Percentiles rank a stretch among this genome's conserved stretches.
phyloP scores from a whole-genome alignment of 306 rosid species.

The Carpinus viminea region DNA sequence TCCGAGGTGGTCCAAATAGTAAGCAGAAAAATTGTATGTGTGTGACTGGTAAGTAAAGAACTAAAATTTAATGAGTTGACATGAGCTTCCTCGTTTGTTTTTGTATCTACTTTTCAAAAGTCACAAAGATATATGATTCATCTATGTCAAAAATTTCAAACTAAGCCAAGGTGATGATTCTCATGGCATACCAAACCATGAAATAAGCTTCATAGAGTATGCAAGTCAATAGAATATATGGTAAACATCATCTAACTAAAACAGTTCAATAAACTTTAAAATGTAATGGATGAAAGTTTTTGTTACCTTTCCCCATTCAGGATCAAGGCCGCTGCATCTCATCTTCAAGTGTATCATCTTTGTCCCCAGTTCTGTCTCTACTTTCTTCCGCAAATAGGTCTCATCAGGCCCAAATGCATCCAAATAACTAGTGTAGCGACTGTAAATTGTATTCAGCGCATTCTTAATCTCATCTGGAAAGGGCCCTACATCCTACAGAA shows the following conservation, averaged over 20 bases:
- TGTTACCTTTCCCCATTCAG: constrained; percentile 95
- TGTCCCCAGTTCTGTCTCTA: constrained; percentile 85
- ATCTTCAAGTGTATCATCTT: constrained; percentile 87
- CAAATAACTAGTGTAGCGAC: constrained; percentile 77
- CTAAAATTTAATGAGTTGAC: constrained; percentile 5
- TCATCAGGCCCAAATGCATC: constrained; percentile 85
- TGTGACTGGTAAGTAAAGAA: neutral
- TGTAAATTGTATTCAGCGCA: constrained; percentile 56
- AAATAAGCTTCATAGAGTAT: neutral
- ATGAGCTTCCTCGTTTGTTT: neutral
- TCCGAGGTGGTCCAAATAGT: neutral
- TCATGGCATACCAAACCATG: neutral
- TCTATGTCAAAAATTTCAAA: neutral
- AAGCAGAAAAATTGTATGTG: neutral
- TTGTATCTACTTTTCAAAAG: neutral
- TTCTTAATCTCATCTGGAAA: constrained; percentile 54
- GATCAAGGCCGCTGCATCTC: constrained; percentile 80
- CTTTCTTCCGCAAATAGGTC: constrained; percentile 83
- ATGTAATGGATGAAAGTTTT: neutral
- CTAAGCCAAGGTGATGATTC: neutral
- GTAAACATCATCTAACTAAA: neutral
- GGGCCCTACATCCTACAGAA: constrained; percentile 64
- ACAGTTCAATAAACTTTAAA: neutral
- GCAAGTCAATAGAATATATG: neutral
- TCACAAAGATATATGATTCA: neutral